Evolutionary conservation across 306 rosid genomes (phyloP).

Genomic region (Comarum palustre): DNA sequence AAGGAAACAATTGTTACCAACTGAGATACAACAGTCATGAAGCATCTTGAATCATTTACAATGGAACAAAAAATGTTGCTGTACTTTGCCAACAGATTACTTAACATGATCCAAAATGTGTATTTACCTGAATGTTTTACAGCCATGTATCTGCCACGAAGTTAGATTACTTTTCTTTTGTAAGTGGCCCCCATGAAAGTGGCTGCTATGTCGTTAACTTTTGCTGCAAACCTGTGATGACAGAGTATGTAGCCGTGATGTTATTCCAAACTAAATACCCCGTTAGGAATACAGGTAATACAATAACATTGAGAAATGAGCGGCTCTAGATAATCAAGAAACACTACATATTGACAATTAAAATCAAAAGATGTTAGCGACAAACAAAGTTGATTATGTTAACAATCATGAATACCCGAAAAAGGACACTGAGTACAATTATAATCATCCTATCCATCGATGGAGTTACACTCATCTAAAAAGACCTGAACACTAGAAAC

Average conservation of each 20-base stretch:
- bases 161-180: slow-evolving; percentile 37
- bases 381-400: neutral
- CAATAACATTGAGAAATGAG: neutral
- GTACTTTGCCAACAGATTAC: slow-evolving; percentile 34
- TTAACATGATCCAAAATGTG: slow-evolving; percentile 32
- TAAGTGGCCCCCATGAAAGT: slow-evolving; percentile 39
- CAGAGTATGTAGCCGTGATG: slow-evolving; percentile 24
- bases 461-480: neutral
- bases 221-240: slow-evolving; percentile 61
- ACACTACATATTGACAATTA: neutral
- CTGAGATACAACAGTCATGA: slow-evolving; percentile 8
- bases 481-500: neutral
- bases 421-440: neutral
- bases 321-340: neutral
- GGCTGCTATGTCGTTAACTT: slow-evolving; percentile 27
- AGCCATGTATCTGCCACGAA: slow-evolving; percentile 33
- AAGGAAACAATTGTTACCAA: slow-evolving; percentile 14
- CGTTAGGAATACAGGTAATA: slow-evolving; percentile 16
- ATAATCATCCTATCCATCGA: neutral
- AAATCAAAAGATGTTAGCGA: neutral
- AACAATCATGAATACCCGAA: neutral
- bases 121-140: slow-evolving; percentile 64
- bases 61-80: slow-evolving; percentile 27
- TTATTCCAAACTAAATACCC: slow-evolving; percentile 28
- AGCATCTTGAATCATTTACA: slow-evolving; percentile 40